Conservation (phyloP, 164 flowering plant species). For the Dillenia suffruticosa region DNA sequence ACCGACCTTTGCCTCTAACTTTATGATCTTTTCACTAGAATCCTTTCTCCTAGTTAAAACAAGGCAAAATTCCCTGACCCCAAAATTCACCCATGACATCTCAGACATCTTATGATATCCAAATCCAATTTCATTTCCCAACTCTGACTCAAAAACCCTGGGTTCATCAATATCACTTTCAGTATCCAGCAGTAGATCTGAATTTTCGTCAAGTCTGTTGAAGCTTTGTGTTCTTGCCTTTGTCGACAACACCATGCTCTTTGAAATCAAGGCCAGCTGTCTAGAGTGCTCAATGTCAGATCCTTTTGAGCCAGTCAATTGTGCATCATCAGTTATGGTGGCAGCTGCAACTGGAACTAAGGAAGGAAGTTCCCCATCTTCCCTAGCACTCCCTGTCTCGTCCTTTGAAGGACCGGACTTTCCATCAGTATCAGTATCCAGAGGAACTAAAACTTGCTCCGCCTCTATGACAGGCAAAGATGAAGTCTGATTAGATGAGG, state of each 20-base stretch:
- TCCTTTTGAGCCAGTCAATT: constrained; percentile 28
- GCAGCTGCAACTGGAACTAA: constrained; percentile 30
- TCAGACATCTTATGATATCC: constrained; percentile 19
- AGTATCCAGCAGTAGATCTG: constrained; percentile 56
- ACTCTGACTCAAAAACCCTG: constrained; percentile 31
- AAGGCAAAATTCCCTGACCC: constrained; percentile 56
- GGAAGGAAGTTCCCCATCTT: constrained; percentile 97
- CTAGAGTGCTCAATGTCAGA: constrained; percentile 47
- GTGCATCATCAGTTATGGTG: constrained; percentile 17
- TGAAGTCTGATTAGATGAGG: constrained; percentile 23
- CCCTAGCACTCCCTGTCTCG: constrained; percentile 54
- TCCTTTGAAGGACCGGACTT: constrained; percentile 44
- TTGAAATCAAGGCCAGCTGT: constrained; percentile 59
- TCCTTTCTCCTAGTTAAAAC: constrained; percentile 40
- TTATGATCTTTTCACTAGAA: constrained; percentile 27
- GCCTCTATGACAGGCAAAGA: constrained; percentile 32
- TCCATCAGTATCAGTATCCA: constrained; percentile 36
- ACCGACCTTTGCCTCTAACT: constrained; percentile 75
- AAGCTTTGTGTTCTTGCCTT: constrained; percentile 54
- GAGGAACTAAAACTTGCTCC: constrained; percentile 36
- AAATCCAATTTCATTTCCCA: constrained; percentile 23
- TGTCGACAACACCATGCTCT: constrained; percentile 39
- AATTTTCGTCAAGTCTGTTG: constrained; percentile 59
- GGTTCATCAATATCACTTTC: constrained; percentile 77
- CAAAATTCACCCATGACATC: constrained; percentile 57